Conservation (phyloP, 805 yeast species). For the Kregervanrija delftensis region DNA sequence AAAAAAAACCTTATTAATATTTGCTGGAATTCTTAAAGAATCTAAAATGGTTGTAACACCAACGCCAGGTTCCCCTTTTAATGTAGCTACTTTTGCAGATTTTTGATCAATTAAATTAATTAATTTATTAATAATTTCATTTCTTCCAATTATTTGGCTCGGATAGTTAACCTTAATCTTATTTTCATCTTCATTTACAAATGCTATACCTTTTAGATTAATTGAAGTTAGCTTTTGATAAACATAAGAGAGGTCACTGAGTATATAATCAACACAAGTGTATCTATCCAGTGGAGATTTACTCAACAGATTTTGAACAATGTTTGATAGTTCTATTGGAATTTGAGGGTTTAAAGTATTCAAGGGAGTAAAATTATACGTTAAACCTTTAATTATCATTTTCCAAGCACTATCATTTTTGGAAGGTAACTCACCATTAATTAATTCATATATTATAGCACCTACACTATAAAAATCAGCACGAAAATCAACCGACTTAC, state of each 20-base stretch:
- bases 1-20: slow-evolving; percentile 26
- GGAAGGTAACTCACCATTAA: slow-evolving; percentile 40
- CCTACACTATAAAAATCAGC: slow-evolving; percentile 46
- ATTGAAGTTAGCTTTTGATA: slow-evolving; percentile 18
- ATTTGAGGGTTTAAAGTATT: slow-evolving; percentile 25
- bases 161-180: slow-evolving; percentile 13
- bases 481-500: slow-evolving; percentile 35
- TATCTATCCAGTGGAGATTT: slow-evolving; percentile 36
- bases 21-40: slow-evolving; percentile 31
- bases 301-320: slow-evolving; percentile 36
- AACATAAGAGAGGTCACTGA: slow-evolving; percentile 30
- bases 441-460: slow-evolving; percentile 41
- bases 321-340: slow-evolving; percentile 27
- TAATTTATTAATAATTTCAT: slow-evolving; percentile 17
- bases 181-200: background rate
- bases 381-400: slow-evolving; percentile 33
- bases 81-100: slow-evolving; percentile 23
- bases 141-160: slow-evolving; percentile 25
- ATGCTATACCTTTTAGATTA: background rate
- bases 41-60: slow-evolving; percentile 39
- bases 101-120: slow-evolving; percentile 15
- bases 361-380: slow-evolving; percentile 37
- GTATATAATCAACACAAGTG: slow-evolving; percentile 27
- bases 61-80: slow-evolving; percentile 37
- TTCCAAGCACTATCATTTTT: slow-evolving; percentile 32